Evolutionary conservation across 2,329 filamentous ascomycete genomes (phyloP).

Genomic region (Apiospora sp.): DNA sequence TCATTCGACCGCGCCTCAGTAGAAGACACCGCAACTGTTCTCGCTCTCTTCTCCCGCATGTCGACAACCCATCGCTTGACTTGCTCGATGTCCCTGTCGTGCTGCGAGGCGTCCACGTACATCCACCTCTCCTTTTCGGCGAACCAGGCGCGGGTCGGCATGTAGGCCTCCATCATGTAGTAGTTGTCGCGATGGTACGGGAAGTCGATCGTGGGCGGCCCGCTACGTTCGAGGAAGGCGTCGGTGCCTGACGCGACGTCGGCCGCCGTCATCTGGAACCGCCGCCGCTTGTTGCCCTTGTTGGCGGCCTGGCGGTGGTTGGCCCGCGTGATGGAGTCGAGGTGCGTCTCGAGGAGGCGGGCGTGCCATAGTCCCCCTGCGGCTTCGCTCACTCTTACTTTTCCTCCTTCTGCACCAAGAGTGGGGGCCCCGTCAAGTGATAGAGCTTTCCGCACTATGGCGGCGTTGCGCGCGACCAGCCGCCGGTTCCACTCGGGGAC

Average conservation of each 20-base stretch:
- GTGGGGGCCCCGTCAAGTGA: slow-evolving; percentile 40
- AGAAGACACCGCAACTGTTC: background rate
- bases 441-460: slow-evolving; percentile 54
- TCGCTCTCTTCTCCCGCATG: background rate
- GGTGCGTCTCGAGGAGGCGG: slow-evolving; percentile 55
- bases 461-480: slow-evolving; percentile 52
- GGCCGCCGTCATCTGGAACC: slow-evolving; percentile 53
- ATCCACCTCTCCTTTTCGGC: slow-evolving; percentile 54
- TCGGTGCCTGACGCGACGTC: slow-evolving; percentile 58
- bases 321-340: slow-evolving; percentile 53
- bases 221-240: slow-evolving; percentile 57
- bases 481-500: slow-evolving; percentile 58
- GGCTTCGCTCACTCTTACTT: background rate
- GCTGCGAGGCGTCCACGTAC: slow-evolving; percentile 52
- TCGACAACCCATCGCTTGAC: slow-evolving; percentile 37
- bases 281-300: slow-evolving; percentile 54
- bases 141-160: slow-evolving; percentile 64
- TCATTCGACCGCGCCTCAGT: background rate
- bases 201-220: slow-evolving; percentile 59
- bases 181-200: slow-evolving; percentile 65
- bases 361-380: slow-evolving; percentile 53
- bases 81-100: slow-evolving; percentile 47
- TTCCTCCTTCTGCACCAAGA: background rate
- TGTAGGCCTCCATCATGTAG: slow-evolving; percentile 64
- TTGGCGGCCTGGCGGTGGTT: slow-evolving; percentile 57